phyloP scores from a whole-genome alignment of 129 eudicot species.

The Glebionis coronaria region DNA sequence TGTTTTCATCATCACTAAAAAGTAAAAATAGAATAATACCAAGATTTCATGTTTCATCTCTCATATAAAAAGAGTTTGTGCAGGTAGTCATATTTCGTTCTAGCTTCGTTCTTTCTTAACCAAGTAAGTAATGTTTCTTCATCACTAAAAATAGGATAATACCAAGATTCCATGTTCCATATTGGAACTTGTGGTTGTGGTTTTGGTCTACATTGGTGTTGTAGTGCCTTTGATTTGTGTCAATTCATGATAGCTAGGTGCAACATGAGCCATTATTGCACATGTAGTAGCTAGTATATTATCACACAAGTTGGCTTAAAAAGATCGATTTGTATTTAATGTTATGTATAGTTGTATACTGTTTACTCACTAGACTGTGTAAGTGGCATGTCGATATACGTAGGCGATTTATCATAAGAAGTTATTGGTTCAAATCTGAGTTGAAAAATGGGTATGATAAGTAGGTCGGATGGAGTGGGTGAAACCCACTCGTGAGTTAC shows the following conservation, averaged over 20 bases:
- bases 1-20: too few species aligned
- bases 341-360: not conserved
- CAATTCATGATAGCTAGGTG: slow-evolving; percentile 10
- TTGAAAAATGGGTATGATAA: too few species aligned
- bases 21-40: not conserved
- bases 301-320: not conserved
- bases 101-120: too few species aligned
- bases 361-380: too few species aligned
- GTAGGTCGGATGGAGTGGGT: too few species aligned
- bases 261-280: slow-evolving; percentile 23
- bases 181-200: slow-evolving; percentile 20
- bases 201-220: slow-evolving; percentile 18
- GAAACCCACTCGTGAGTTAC: too few species aligned
- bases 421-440: too few species aligned
- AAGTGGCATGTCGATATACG: too few species aligned
- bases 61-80: too few species aligned
- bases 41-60: slow-evolving; percentile 12
- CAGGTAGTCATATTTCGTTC: too few species aligned
- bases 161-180: slow-evolving; percentile 8
- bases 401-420: too few species aligned
- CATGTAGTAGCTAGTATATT: slow-evolving; percentile 21
- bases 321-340: not conserved
- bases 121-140: too few species aligned
- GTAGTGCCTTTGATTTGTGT: slow-evolving; percentile 12
- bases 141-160: not conserved